Percentiles rank a stretch among this genome's conserved stretches.
These are phyloP conservation scores for Capillidium rhysosporum DNA, from an alignment of 371 early-diverging fungal genomes.

Conservation along the genomic window DNA sequence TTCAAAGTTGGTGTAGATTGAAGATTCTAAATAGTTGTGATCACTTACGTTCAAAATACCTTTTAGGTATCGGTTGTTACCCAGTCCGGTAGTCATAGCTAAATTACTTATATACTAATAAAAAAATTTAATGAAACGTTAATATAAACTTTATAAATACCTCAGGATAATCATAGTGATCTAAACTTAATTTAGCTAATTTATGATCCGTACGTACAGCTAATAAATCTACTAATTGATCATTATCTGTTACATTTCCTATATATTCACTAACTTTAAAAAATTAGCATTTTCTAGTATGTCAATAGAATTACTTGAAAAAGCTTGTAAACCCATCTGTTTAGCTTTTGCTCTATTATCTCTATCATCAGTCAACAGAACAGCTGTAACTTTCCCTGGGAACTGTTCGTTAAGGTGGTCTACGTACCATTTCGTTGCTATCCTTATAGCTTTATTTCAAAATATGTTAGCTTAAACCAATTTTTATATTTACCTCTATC, in stretches of 20 bases:
- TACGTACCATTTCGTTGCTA: conserved; percentile 61
- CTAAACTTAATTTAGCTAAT: no score
- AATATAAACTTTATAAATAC: conserved; percentile 7
- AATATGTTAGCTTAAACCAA: not conserved
- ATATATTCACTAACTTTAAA: conserved; percentile 26
- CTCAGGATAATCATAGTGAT: no score
- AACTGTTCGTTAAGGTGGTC: conserved; percentile 32
- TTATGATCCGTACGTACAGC: conserved; percentile 23
- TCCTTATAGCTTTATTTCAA: conserved; percentile 49
- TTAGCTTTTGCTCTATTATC: conserved; percentile 57
- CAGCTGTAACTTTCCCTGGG: conserved; percentile 19
- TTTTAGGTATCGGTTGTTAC: conserved; percentile 54
- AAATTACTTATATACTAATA: conserved; percentile 40
- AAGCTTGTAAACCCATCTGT: conserved; percentile 33
- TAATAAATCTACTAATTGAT: conserved; percentile 79
- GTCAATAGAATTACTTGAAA: conserved; percentile 21
- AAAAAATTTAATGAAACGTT: not conserved
- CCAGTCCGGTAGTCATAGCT: conserved; percentile 68
- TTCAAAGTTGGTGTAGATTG: conserved; percentile 48
- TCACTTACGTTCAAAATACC: conserved; percentile 59
- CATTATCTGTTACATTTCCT: conserved; percentile 24
- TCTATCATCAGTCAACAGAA: conserved; percentile 75
- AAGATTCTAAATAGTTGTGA: conserved; percentile 78
- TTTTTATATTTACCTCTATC: conserved; percentile 40
- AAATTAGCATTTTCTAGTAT: not conserved